These are phyloP conservation scores for Curvularia verruculosa DNA, from an alignment of 2,329 filamentous ascomycete species.

Conservation along the genomic window DNA sequence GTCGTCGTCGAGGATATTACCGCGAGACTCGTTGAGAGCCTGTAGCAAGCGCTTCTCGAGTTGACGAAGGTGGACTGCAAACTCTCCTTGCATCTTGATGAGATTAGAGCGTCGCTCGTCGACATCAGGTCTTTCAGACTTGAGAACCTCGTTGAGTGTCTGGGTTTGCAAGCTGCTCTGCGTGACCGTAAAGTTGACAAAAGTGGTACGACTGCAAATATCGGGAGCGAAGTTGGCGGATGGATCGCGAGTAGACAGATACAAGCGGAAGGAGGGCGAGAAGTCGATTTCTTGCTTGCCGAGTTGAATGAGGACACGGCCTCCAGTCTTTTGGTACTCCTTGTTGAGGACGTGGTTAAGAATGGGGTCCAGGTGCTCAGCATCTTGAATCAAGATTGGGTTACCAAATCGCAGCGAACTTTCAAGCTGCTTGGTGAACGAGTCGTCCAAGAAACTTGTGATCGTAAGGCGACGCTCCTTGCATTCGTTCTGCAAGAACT, in stretches of 20 bases:
- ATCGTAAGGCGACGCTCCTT: constrained; percentile 92
- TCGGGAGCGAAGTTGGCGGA: constrained; percentile 95
- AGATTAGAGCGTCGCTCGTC: constrained; percentile 95
- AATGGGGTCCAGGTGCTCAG: constrained; percentile 94
- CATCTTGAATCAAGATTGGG: constrained; percentile 97
- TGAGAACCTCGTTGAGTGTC: constrained; percentile 95
- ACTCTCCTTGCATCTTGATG: constrained; percentile 98
- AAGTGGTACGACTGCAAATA: constrained; percentile 96
- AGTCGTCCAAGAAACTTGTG: constrained; percentile 97
- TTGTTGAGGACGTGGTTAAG: constrained; percentile 99
- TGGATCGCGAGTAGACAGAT: constrained; percentile 92
- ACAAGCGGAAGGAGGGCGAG: constrained; percentile 93
- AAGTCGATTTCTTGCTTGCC: constrained; percentile 99
- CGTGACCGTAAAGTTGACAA: constrained; percentile 99
- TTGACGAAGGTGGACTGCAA: constrained; percentile 96
- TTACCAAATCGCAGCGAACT: constrained; percentile 97
- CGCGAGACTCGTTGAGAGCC: constrained; percentile 94
- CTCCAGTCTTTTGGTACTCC: constrained; percentile 98
- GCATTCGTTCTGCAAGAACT: constrained; percentile 94
- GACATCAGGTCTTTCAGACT: constrained; percentile 95
- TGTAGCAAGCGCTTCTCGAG: constrained; percentile 93
- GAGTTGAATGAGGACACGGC: constrained; percentile 95
- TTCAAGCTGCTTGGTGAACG: constrained; percentile 96
- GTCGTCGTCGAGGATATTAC: constrained; percentile 98
- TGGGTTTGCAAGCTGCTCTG: constrained; percentile 98